Conservation (phyloP, 495 filamentous ascomycete genomes). For the Podospora pseudoanserina region DNA sequence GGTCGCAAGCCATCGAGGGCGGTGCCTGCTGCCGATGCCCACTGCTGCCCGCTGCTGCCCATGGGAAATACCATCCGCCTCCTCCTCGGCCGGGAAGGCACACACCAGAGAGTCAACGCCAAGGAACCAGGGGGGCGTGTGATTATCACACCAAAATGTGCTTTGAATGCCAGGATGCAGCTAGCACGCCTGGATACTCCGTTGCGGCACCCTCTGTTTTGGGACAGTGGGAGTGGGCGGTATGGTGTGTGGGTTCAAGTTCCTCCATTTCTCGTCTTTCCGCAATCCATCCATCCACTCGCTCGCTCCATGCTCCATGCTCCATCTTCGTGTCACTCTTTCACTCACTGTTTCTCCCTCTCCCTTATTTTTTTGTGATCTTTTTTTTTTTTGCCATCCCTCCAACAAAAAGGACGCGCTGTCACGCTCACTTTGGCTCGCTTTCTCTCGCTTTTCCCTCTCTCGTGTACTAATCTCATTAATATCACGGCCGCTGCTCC, state of each 20-base stretch:
- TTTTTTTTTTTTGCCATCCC: constrained; percentile 2
- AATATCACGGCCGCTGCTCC: constrained; percentile 9
- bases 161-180: constrained; percentile 5
- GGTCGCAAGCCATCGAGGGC: constrained; percentile 11
- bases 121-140: not conserved
- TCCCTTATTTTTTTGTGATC: constrained; percentile 11
- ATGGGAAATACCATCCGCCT: constrained; percentile 6
- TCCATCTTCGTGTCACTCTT: constrained; percentile 10
- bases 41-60: constrained; percentile 5
- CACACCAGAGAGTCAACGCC: not conserved
- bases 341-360: not conserved
- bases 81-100: constrained; percentile 9
- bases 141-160: not conserved
- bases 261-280: not conserved
- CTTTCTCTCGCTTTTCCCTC: constrained; percentile 3
- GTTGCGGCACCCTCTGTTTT: constrained; percentile 1
- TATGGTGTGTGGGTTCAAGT: not conserved
- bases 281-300: constrained; percentile 6
- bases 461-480: constrained; percentile 12
- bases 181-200: not conserved
- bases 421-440: not conserved
- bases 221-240: not conserved
- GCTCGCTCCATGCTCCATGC: not conserved
- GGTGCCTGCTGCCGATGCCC: constrained; percentile 12
- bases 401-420: not conserved